Conservation (phyloP, 768 basidiomycete genomes). For the Mycena latifolia region DNA sequence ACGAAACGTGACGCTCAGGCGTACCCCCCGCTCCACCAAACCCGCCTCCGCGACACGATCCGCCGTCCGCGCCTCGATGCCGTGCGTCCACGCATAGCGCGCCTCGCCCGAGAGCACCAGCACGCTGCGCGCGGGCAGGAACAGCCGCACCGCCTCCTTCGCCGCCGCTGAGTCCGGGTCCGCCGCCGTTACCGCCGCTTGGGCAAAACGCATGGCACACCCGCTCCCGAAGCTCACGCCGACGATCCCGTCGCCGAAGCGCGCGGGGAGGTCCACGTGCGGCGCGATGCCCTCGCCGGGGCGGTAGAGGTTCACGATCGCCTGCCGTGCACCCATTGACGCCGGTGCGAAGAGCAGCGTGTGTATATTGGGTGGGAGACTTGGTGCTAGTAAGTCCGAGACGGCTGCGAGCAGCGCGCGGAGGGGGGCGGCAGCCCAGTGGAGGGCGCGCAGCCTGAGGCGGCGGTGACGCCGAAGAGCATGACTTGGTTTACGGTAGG, state of each 20-base stretch:
- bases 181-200: no score
- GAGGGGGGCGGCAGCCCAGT: conserved; percentile 69
- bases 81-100: conserved; percentile 90
- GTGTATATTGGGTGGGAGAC: conserved; percentile 63
- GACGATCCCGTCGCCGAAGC: conserved; percentile 92
- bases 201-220: conserved; percentile 80
- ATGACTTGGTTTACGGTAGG: conserved; percentile 81
- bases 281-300: conserved; percentile 92
- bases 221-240: conserved; percentile 87
- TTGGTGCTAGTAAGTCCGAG: conserved; percentile 59
- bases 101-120: conserved; percentile 86
- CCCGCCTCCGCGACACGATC: conserved; percentile 65
- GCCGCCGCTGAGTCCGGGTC: no score
- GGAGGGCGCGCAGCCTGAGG: conserved; percentile 31
- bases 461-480: conserved; percentile 71
- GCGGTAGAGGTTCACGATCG: conserved; percentile 89
- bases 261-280: conserved; percentile 86
- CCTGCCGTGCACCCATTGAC: conserved; percentile 74
- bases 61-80: conserved; percentile 72
- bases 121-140: conserved; percentile 82
- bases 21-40: conserved; percentile 65
- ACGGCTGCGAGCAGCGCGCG: conserved; percentile 64
- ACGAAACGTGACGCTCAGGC: conserved; percentile 88
- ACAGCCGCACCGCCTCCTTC: conserved; percentile 41
- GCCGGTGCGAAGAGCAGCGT: conserved; percentile 70